A percentile compares a stretch with the other conserved stretches of the same genome.
Conservation (phyloP, 169 alveolate species). For the Cytauxzoon felis region DNA sequence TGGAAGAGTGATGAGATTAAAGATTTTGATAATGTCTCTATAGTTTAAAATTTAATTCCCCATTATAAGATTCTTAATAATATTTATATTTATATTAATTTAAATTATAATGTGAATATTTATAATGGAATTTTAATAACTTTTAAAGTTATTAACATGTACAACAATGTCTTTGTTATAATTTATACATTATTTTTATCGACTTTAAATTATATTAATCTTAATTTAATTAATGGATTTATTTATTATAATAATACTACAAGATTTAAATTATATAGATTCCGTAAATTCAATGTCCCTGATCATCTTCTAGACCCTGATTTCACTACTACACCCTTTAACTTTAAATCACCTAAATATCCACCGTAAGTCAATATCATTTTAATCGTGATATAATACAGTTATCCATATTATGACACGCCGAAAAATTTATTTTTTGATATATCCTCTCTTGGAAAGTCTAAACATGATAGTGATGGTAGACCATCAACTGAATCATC, state of each 20-base stretch:
- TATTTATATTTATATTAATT: background rate
- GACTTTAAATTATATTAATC: no score
- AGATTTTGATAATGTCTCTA: slow-evolving; percentile 36
- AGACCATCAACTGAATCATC: background rate
- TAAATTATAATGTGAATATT: background rate
- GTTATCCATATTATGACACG: slow-evolving; percentile 63
- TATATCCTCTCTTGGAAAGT: background rate
- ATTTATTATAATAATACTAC: no score
- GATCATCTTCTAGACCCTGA: no score
- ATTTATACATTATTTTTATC: no score
- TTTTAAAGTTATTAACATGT: no score
- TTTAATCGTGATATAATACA: no score
- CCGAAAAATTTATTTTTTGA: slow-evolving; percentile 57
- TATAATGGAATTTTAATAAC: no score
- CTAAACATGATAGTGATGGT: slow-evolving; percentile 6
- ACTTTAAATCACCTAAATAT: background rate
- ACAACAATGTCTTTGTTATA: no score
- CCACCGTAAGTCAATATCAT: slow-evolving; percentile 55
- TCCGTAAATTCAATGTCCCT: no score
- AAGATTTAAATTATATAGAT: no score
- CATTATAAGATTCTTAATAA: background rate
- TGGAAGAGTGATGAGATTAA: slow-evolving; percentile 31
- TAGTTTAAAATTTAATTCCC: background rate
- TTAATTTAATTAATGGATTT: no score
- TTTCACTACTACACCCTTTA: no score